Base-by-base conservation (phyloP, 2,329 filamentous ascomycete genomes). In the Botryotinia narcissicola region DNA sequence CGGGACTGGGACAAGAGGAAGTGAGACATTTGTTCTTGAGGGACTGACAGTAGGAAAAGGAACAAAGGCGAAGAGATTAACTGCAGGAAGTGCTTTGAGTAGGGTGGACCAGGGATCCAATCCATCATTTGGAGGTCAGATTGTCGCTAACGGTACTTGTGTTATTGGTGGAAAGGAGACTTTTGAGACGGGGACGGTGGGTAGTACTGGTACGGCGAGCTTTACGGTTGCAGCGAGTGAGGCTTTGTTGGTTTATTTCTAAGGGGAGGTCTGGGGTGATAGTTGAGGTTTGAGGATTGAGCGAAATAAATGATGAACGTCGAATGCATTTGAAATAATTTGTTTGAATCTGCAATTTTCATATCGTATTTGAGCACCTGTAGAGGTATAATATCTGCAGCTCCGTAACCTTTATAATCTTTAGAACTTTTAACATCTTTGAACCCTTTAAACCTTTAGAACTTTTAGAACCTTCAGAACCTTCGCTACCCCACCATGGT, bases 171-270 rank as follows among this genome's bases (percentile, higher is more conserved):
- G 86, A 0, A 80, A 76, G 4, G 84, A 83, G 80, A 81, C 71
- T 51, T 81, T 79, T 51, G 85, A 86, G 78, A 81, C 75, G 10
- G 62, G 37, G 8, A 74, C 78, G 7, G 63, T 71, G 10, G 82
- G 84, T 8, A 78, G 75, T 22, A 78, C 77, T n/a, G 84, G 84
- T 1, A 77, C 81, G 60, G 83, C 80, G 1, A 84, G 81, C 0
- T 84, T 86, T 70, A 81, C 79, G 1, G 73, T 87, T 35, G 79
- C 78, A 32, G 86, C 85, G 9, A 84, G 83, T 10, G 86, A 88
- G 77, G 86, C 85, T 8, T 77, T 87, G 72, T 73, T 87, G 66
- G 81, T 87, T 37, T 85, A 86, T 78, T 74, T 87, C 18, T 73
- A 75, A 71, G 74, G 35, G 3, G 61, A 42, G 20, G 6, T 14